phyloP scores from a whole-genome alignment of 495 filamentous ascomycete genomes.

The Aspergillus kassunensis region DNA sequence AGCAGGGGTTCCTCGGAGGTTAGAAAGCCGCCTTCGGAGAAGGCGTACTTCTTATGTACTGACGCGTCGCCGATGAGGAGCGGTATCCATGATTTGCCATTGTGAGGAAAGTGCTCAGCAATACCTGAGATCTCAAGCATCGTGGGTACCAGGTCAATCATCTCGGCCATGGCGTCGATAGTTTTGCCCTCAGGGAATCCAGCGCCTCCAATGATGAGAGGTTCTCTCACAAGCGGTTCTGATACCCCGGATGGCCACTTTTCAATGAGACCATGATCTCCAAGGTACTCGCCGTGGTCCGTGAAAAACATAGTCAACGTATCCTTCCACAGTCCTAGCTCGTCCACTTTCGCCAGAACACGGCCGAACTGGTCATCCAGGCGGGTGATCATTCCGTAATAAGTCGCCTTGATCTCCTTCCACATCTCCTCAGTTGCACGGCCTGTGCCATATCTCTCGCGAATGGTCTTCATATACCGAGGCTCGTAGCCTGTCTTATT shows the following conservation, averaged over 20 bases:
- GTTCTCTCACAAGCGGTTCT: conserved; percentile 25
- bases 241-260: conserved; percentile 28
- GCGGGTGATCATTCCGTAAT: conserved; percentile 26
- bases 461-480: conserved; percentile 21
- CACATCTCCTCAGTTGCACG: conserved; percentile 23
- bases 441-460: conserved; percentile 19
- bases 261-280: conserved; percentile 27
- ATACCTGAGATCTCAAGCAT: conserved; percentile 24
- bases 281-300: conserved; percentile 26
- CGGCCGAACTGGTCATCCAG: conserved; percentile 25
- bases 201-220: conserved; percentile 26
- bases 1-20: conserved; percentile 24
- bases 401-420: conserved; percentile 24
- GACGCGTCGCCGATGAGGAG: conserved; percentile 12
- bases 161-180: conserved; percentile 24
- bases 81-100: conserved; percentile 23
- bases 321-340: conserved; percentile 16
- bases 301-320: conserved; percentile 27
- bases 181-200: conserved; percentile 22
- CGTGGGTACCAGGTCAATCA: conserved; percentile 29
- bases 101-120: conserved; percentile 20
- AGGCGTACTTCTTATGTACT: conserved; percentile 23
- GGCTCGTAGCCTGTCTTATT: conserved; percentile 24
- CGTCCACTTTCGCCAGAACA: conserved; percentile 13
- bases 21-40: conserved; percentile 24